phyloP scores from a whole-genome alignment of 2,329 filamentous ascomycete species.

The Diaporthe sp. region DNA sequence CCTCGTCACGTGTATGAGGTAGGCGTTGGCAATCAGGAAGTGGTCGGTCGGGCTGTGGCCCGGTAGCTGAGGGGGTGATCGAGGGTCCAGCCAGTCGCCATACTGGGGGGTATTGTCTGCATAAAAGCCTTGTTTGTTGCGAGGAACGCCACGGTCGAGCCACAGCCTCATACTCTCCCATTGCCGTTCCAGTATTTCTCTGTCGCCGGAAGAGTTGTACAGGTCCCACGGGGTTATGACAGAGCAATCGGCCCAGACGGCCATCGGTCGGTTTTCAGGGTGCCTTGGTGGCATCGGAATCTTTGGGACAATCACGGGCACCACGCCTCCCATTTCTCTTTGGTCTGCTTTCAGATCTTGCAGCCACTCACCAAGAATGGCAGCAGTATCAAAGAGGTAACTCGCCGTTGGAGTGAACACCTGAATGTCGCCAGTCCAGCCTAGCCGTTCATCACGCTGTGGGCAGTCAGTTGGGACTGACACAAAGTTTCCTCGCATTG shows the following conservation, averaged over 20 bases:
- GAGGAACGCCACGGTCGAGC: constrained; percentile 48
- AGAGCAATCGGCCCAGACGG: constrained; percentile 52
- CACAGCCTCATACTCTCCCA: constrained; percentile 50
- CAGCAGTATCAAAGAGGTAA: constrained; percentile 67
- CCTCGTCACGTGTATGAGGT: constrained; percentile 53
- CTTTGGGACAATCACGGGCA: constrained; percentile 50
- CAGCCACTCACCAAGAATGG: constrained; percentile 67
- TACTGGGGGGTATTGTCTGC: constrained; percentile 50
- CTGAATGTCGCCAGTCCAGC: constrained; percentile 67
- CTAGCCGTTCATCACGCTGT: constrained; percentile 67
- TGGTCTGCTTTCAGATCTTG: constrained; percentile 57
- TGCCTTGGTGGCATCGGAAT: constrained; percentile 46
- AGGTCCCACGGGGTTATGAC: constrained; percentile 50
- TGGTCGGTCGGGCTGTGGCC: constrained; percentile 51
- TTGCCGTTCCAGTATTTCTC: constrained; percentile 46
- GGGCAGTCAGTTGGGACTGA: constrained; percentile 71
- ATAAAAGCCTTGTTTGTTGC: constrained; percentile 52
- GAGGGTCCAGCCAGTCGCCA: constrained; percentile 59
- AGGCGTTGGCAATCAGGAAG: constrained; percentile 54
- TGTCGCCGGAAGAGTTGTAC: constrained; percentile 49
- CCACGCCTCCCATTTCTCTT: constrained; percentile 52
- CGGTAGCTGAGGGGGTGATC: constrained; percentile 52
- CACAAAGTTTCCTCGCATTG: constrained; percentile 71
- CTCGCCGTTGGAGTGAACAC: constrained; percentile 65
- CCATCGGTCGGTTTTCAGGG: constrained; percentile 45